Base-by-base conservation (phyloP, 164 flowering plant genomes). In the Nelumbo lutea region DNA sequence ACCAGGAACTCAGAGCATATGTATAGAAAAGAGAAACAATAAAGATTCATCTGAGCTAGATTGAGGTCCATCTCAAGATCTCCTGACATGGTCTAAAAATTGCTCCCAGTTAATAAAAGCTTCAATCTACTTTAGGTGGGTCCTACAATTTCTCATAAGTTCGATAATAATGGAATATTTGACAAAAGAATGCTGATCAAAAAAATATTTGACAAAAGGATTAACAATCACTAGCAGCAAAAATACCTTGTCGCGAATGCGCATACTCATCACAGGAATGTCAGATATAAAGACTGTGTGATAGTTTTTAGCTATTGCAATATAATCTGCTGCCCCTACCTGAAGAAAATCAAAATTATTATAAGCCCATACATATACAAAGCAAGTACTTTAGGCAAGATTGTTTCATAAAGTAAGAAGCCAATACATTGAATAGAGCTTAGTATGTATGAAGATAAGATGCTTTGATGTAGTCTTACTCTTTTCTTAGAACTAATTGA, bases 241-340 rank as follows among this genome's bases (percentile, higher is more conserved):
- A 3, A 39, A 43, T 88, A 91, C 99, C 99, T 90, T 95, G 78
- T 95, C 99, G 53, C 96, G 87, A 38, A 92, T 90, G 44, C 89
- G 88, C 97, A 92, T 95, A 61, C 99, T 95, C 99, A 95, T 92
- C 58, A 68, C 66, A 47, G 99, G 99, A 78, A 95, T 88, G 68
- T 82, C 90, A 71, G 94, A 85, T 65, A 95, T 83, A 73, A 95
- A 95, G 52, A 95, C 84, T 9, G 99, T 92, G 76, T 95, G 97
- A 73, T 84, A 92, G 65, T 84, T 85, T 73, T 83, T 84, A 52
- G 99, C 95, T 46, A 92, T 52, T 68, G 97, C 99, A 76, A 95
- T 95, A 73, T 92, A 95, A 78, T 95, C 99, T 58, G 99, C 97
- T 65, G 99, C 97, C 59, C 99, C 99, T 62, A 88, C 79, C 99